These are phyloP conservation scores for Penicillium subrubescens DNA, from an alignment of 495 filamentous ascomycete species.

Conservation along the genomic window DNA sequence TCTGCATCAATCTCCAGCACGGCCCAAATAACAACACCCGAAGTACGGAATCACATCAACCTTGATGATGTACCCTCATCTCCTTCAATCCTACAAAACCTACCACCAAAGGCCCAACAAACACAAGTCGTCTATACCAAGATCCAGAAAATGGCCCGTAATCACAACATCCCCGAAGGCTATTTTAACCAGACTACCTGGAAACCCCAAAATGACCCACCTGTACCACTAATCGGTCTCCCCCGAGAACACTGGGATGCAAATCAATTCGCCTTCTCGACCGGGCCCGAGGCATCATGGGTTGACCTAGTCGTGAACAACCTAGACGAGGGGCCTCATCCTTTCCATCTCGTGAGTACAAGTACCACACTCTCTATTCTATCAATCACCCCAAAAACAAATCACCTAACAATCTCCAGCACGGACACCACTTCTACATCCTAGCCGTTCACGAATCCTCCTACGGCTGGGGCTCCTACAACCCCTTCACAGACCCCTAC, in stretches of 20 bases:
- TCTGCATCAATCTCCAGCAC: background rate
- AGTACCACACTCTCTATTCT: background rate
- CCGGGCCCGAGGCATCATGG: slow-evolving; percentile 33
- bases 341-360: slow-evolving; percentile 50
- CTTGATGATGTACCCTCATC: slow-evolving; percentile 31
- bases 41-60: slow-evolving; percentile 20
- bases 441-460: slow-evolving; percentile 47
- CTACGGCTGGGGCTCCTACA: slow-evolving; percentile 45
- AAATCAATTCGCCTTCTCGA: slow-evolving; percentile 42
- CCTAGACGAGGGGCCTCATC: slow-evolving; percentile 51
- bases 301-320: slow-evolving; percentile 57
- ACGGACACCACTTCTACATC: slow-evolving; percentile 85
- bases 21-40: slow-evolving; percentile 3
- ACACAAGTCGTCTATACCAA: slow-evolving; percentile 54
- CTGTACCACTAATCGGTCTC: slow-evolving; percentile 32
- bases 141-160: slow-evolving; percentile 42
- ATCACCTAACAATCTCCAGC: slow-evolving; percentile 54
- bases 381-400: background rate
- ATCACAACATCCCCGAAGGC: slow-evolving; percentile 45
- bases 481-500: slow-evolving; percentile 44
- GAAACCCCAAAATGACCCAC: slow-evolving; percentile 38
- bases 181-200: slow-evolving; percentile 54
- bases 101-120: slow-evolving; percentile 37
- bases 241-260: slow-evolving; percentile 41
- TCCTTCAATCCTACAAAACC: slow-evolving; percentile 17